These are phyloP conservation scores for Trichoderma sp. DNA, from an alignment of 2,329 filamentous ascomycete genomes.

Conservation along the genomic window DNA sequence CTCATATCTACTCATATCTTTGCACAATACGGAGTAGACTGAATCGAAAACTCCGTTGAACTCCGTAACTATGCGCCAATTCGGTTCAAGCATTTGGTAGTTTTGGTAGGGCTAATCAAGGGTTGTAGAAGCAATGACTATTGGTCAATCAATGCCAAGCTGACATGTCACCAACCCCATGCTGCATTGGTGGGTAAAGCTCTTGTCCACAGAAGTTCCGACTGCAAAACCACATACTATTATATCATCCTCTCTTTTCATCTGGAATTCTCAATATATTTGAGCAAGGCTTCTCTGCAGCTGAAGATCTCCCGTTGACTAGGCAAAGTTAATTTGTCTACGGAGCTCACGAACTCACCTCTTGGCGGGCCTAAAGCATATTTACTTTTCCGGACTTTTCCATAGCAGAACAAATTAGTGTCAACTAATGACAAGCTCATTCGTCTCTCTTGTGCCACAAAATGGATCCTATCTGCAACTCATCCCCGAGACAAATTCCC, in stretches of 20 bases:
- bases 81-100: background rate
- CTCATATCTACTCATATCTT: background rate
- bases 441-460: background rate
- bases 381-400: background rate
- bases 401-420: background rate
- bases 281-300: background rate
- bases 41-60: background rate
- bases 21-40: background rate
- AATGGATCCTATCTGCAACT: background rate
- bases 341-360: background rate
- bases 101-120: background rate
- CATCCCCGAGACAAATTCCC: background rate
- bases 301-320: conserved; percentile 5
- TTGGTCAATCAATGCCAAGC: background rate
- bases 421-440: background rate
- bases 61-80: background rate
- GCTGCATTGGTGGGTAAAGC: background rate
- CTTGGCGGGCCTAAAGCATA: background rate
- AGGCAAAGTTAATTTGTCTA: background rate
- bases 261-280: background rate
- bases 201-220: background rate
- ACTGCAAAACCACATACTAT: background rate
- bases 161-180: background rate
- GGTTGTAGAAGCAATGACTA: background rate
- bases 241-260: background rate